These are phyloP conservation scores for Pythium guiyangense DNA, from an alignment of 352 stramenopile genomes.

Conservation along the genomic window DNA sequence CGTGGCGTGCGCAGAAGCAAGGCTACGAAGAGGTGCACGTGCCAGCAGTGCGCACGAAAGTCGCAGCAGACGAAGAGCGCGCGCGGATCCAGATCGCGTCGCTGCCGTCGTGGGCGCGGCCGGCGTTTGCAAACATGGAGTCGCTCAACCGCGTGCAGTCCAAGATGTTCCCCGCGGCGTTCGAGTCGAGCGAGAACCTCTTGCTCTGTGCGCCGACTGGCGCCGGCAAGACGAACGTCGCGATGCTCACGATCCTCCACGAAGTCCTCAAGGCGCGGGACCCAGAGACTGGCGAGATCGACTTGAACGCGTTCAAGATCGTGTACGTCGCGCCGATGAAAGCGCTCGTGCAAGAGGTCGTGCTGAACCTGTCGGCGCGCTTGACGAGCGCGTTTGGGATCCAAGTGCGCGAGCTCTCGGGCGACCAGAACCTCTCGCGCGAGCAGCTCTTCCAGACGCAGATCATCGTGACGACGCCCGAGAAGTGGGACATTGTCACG, in stretches of 20 bases:
- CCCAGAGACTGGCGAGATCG: conserved; percentile 81
- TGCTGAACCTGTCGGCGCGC: conserved; percentile 95
- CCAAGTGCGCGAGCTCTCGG: conserved; percentile 96
- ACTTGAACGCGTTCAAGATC: conserved; percentile 98
- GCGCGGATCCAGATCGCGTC: conserved; percentile 87
- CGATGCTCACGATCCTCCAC: conserved; percentile 98
- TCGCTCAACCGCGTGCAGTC: conserved; percentile 99
- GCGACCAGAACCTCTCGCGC: conserved; percentile 96
- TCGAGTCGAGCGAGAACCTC: conserved; percentile 96
- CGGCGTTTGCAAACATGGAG: conserved; percentile 96
- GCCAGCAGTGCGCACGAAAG: conserved; percentile 90
- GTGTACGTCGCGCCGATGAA: conserved; percentile 99
- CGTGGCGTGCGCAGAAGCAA: conserved; percentile 97
- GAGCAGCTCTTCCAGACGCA: conserved; percentile 98
- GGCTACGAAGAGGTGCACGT: conserved; percentile 99
- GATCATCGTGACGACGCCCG: conserved; percentile 99
- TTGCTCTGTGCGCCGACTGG: conserved; percentile 98
- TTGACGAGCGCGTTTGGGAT: conserved; percentile 92
- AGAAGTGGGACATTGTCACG: conserved; percentile 99
- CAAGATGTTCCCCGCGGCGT: conserved; percentile 93
- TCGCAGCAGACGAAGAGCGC: conserved; percentile 67
- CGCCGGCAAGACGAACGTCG: conserved; percentile 99
- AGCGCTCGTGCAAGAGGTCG: conserved; percentile 98
- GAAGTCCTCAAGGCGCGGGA: conserved; percentile 94
- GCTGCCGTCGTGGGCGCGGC: conserved; percentile 94